These are phyloP conservation scores for Sambucus nigra DNA, from an alignment of 129 eudicot species.

Conservation along the genomic window DNA sequence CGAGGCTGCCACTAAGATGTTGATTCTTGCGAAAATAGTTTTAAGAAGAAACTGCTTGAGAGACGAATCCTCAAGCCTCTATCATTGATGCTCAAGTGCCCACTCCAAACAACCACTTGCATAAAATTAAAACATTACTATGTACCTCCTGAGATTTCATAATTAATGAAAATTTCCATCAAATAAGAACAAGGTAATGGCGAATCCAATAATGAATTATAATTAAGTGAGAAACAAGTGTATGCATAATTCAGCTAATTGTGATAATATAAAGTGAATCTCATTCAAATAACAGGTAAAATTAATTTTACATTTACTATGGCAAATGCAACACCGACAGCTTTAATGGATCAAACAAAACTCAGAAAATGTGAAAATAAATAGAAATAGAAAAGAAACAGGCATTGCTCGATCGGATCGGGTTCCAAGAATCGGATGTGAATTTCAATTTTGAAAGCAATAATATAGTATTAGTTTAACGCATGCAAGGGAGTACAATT, in stretches of 20 bases:
- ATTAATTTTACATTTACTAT: too few relatives aligned
- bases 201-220: neutral
- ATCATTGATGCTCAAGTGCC: constrained; percentile 10
- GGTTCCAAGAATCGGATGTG: too few relatives aligned
- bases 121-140: neutral
- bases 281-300: neutral
- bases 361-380: neutral
- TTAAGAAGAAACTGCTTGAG: constrained; percentile 14
- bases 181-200: neutral
- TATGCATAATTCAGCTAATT: neutral
- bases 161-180: neutral
- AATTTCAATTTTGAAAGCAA: too few relatives aligned
- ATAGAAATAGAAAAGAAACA: neutral
- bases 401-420: neutral
- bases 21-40: constrained; percentile 13
- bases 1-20: constrained; percentile 7
- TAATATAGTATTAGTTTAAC: too few relatives aligned
- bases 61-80: constrained; percentile 19
- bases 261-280: neutral
- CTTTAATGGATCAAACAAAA: too few relatives aligned
- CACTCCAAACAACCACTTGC: constrained; percentile 2
- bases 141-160: constrained; percentile 5
- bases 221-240: neutral
- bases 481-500: too few relatives aligned
- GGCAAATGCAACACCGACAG: too few relatives aligned